A percentile compares a stretch with the other conserved stretches of the same genome.
Evolutionary conservation across 345 rosid species (phyloP).

Genomic region (Ailanthus altissimus): DNA sequence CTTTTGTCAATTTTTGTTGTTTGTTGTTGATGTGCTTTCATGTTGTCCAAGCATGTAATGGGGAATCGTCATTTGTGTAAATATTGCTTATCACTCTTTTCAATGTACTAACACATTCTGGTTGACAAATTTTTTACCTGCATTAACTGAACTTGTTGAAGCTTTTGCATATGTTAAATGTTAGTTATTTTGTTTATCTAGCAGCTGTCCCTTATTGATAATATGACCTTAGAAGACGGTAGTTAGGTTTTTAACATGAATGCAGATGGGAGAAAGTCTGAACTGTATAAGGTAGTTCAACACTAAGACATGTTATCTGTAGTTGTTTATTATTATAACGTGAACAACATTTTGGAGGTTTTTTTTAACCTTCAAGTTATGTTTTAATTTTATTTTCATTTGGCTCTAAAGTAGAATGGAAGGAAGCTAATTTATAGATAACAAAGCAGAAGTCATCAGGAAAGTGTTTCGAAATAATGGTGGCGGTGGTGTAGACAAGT

Average conservation of each 20-base stretch:
- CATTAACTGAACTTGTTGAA: neutral
- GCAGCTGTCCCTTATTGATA: neutral
- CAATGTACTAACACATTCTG: neutral
- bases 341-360: too few relatives aligned
- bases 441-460: neutral
- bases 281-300: too few relatives aligned
- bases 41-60: neutral
- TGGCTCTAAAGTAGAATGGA: too few relatives aligned
- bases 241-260: neutral
- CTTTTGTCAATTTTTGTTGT: slow-evolving; percentile 1
- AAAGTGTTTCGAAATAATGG: neutral
- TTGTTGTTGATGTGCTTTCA: neutral
- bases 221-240: neutral
- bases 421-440: neutral
- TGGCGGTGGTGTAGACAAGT: neutral
- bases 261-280: too few relatives aligned
- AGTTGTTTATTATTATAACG: too few relatives aligned
- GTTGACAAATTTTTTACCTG: neutral
- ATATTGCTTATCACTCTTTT: neutral
- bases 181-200: neutral
- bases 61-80: neutral
- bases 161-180: neutral
- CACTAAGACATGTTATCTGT: too few relatives aligned
- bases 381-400: too few relatives aligned
- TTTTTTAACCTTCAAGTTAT: too few relatives aligned